Conservation (phyloP, 371 early-diverging fungal genomes). For the Batrachochytrium dendrobatidis region DNA sequence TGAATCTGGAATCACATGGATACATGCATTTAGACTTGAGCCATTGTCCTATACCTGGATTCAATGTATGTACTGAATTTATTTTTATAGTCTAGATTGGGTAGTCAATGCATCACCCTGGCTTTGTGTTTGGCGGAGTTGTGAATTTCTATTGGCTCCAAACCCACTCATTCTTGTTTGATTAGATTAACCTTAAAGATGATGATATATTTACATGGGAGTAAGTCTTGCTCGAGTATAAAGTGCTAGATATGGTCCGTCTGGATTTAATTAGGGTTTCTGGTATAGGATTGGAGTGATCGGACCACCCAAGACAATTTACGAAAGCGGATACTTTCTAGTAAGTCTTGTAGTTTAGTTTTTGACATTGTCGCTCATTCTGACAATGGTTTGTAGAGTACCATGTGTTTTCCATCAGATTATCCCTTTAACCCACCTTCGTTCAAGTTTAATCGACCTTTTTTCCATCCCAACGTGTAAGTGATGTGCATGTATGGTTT, state of each 20-base stretch:
- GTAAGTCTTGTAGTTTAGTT: conserved; percentile 11
- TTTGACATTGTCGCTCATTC: neutral
- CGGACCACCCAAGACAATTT: conserved; percentile 41
- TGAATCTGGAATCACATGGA: too few relatives aligned
- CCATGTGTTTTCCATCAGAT: conserved; percentile 52
- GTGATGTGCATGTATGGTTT: neutral
- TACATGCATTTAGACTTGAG: too few relatives aligned
- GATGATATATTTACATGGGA: conserved; percentile 47
- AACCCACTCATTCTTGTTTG: neutral
- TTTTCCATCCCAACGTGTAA: conserved; percentile 65
- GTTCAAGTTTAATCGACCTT: conserved; percentile 46
- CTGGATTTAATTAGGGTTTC: neutral
- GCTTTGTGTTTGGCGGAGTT: neutral
- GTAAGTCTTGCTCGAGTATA: conserved; percentile 14
- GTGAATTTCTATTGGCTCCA: neutral
- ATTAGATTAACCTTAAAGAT: conserved; percentile 33
- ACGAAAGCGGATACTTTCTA: conserved; percentile 45
- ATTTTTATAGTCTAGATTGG: neutral
- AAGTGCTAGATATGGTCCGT: neutral
- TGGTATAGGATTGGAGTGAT: conserved; percentile 39
- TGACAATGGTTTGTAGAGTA: conserved; percentile 21
- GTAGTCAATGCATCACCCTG: neutral
- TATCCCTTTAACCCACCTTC: conserved; percentile 61
- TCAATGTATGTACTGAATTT: conserved; percentile 18
- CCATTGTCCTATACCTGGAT: conserved; percentile 47